Evolutionary conservation across 2,329 filamentous ascomycete genomes (phyloP).

Genomic region (Colletotrichum simmondsii): DNA sequence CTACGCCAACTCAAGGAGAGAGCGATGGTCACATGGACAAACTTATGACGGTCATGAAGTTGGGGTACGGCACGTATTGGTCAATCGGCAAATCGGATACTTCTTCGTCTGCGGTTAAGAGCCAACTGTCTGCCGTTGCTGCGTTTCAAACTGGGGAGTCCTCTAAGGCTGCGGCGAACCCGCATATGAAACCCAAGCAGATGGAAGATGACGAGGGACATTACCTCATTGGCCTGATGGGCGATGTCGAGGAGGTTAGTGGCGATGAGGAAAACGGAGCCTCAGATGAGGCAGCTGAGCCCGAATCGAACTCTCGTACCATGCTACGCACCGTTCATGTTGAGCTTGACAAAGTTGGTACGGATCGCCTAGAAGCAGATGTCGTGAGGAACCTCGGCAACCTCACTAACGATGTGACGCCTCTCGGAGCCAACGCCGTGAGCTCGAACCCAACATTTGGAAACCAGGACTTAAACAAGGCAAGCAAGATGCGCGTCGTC

Average conservation of each 20-base stretch:
- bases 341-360: slow-evolving; percentile 62
- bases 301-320: slow-evolving; percentile 63
- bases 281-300: slow-evolving; percentile 43
- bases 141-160: background rate
- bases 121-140: slow-evolving; percentile 10
- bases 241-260: slow-evolving; percentile 65
- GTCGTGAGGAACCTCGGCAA: slow-evolving; percentile 55
- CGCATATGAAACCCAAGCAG: slow-evolving; percentile 5
- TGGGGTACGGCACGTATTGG: slow-evolving; percentile 77
- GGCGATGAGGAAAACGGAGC: slow-evolving; percentile 43
- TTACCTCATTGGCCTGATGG: slow-evolving; percentile 77
- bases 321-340: slow-evolving; percentile 75
- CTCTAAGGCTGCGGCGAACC: slow-evolving; percentile 1
- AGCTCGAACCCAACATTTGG: slow-evolving; percentile 44
- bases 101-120: slow-evolving; percentile 10
- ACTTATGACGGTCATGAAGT: slow-evolving; percentile 72
- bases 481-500: slow-evolving; percentile 72
- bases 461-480: slow-evolving; percentile 64
- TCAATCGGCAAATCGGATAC: slow-evolving; percentile 41
- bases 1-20: slow-evolving; percentile 32
- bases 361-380: slow-evolving; percentile 54
- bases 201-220: slow-evolving; percentile 47
- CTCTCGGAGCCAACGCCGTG: slow-evolving; percentile 32
- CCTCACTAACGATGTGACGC: slow-evolving; percentile 26
- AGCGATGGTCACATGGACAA: slow-evolving; percentile 60